These are phyloP conservation scores for Silybum marianum DNA, from an alignment of 129 eudicot species.

Conservation along the genomic window DNA sequence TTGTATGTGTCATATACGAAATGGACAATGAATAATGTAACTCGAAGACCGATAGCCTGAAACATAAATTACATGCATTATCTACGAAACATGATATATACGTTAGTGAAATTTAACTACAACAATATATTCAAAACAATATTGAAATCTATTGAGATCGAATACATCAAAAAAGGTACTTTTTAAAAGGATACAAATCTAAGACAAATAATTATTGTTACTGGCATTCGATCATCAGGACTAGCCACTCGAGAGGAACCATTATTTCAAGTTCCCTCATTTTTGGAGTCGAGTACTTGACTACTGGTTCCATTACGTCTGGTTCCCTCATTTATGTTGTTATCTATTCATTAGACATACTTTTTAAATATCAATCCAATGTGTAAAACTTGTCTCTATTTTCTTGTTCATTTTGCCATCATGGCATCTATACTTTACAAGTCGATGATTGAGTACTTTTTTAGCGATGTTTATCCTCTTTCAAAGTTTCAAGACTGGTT, in stretches of 20 bases:
- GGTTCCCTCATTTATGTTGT: neutral
- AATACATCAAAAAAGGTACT: neutral
- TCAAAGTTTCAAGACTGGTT: neutral
- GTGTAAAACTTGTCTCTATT: neutral
- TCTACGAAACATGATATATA: neutral
- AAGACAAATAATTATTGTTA: too few species aligned
- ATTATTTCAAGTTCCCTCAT: neutral
- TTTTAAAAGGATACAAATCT: neutral
- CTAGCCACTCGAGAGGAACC: neutral
- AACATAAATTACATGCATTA: neutral
- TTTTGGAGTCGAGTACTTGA: too few species aligned
- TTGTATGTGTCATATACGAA: neutral
- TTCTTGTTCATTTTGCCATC: neutral
- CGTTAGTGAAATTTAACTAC: neutral
- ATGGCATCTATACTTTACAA: neutral
- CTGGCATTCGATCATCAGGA: neutral
- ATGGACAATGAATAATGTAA: neutral
- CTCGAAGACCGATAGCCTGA: neutral
- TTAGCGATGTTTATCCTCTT: neutral
- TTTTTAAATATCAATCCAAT: neutral
- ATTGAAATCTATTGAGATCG: neutral
- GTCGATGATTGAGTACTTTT: too few species aligned
- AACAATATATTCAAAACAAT: neutral
- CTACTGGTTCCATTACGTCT: too few species aligned
- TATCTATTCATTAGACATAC: neutral